These are phyloP conservation scores for Cordyceps fumosorosea DNA, from an alignment of 2,329 filamentous ascomycete species.

Conservation along the genomic window DNA sequence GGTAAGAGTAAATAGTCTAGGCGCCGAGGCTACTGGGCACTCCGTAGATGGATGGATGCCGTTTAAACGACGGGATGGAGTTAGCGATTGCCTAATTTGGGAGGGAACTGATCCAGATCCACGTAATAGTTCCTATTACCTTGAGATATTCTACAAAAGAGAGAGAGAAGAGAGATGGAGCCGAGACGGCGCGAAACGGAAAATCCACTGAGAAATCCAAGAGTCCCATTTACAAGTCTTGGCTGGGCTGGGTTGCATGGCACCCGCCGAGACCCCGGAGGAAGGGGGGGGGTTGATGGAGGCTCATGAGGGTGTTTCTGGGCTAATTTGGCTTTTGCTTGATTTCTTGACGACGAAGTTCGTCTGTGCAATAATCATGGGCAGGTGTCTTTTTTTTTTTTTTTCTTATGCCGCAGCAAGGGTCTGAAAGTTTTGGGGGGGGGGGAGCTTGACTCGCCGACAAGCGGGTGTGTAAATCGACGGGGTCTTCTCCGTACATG, in stretches of 20 bases:
- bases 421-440: no score
- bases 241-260: no score
- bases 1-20: no score
- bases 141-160: not conserved
- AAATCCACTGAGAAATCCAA: no score
- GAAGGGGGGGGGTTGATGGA: not conserved
- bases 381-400: not conserved
- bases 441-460: no score
- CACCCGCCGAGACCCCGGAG: no score
- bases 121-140: not conserved
- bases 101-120: not conserved
- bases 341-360: not conserved
- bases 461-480: no score
- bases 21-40: not conserved
- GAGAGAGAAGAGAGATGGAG: no score
- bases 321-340: not conserved
- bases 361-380: not conserved
- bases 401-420: not conserved
- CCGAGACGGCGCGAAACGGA: no score
- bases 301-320: not conserved
- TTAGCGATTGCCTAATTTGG: not conserved
- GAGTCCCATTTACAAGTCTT: no score
- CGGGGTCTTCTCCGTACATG: no score
- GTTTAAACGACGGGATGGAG: not conserved
- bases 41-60: not conserved